Evolutionary conservation across 805 yeast genomes (phyloP).

Genomic region (Metschnikowia matae): DNA sequence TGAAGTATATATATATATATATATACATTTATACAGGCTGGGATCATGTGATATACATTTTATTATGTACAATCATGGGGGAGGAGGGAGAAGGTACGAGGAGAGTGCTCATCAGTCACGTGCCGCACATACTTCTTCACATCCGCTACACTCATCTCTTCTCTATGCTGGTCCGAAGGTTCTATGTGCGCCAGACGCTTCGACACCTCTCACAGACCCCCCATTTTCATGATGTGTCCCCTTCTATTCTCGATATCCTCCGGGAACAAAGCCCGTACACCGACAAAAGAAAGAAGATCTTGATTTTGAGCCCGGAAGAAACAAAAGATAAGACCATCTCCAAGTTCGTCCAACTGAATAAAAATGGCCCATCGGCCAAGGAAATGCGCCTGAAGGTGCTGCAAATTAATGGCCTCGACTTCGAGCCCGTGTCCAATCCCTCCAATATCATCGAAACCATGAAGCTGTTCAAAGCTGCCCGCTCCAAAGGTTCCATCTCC

Average conservation of each 20-base stretch:
- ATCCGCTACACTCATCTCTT: neutral
- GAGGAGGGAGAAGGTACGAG: too few species aligned
- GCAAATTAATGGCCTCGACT: constrained; percentile 1
- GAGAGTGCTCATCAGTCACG: neutral
- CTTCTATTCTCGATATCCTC: constrained; percentile 7
- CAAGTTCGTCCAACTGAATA: constrained; percentile 2
- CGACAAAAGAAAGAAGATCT: constrained; percentile 8
- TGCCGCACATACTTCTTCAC: neutral
- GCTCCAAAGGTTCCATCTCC: neutral
- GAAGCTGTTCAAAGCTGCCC: constrained; percentile 6
- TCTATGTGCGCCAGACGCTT: neutral
- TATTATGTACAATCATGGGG: too few species aligned
- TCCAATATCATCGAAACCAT: constrained; percentile 3
- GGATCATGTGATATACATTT: too few species aligned
- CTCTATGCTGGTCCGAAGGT: neutral
- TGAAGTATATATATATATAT: too few species aligned
- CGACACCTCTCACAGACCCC: constrained; percentile 4
- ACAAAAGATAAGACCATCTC: constrained; percentile 14
- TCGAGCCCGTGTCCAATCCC: neutral
- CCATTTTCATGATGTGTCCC: neutral
- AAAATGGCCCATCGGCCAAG: neutral
- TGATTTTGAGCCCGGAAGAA: constrained; percentile 16
- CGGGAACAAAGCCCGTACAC: constrained; percentile 1
- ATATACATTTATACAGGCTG: too few species aligned
- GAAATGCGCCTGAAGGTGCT: neutral